Conservation (phyloP, 2,329 filamentous ascomycete genomes). For the Cadophora gregata region DNA sequence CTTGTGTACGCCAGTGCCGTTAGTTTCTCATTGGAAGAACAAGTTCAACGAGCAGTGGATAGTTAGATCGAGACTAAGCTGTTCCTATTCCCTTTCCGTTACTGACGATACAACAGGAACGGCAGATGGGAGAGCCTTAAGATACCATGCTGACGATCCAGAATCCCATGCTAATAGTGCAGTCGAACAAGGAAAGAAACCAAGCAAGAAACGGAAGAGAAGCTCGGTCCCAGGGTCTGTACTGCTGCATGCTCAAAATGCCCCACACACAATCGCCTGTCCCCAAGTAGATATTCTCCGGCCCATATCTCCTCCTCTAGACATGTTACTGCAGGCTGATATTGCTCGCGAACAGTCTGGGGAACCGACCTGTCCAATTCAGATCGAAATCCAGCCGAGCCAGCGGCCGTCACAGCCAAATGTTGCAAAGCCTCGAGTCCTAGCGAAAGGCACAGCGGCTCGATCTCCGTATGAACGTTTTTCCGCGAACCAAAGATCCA, state of each 20-base stretch:
- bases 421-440: constrained; percentile 14
- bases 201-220: constrained; percentile 32
- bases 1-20: constrained; percentile 2
- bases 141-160: constrained; percentile 35
- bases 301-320: constrained; percentile 27
- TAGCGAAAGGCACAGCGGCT: constrained; percentile 8
- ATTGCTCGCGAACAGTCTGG: constrained; percentile 31
- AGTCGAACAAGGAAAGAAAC: constrained; percentile 22
- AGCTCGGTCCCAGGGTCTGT: constrained; percentile 15
- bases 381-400: not conserved
- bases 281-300: constrained; percentile 15
- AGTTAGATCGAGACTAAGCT: not conserved
- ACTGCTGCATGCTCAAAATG: constrained; percentile 13
- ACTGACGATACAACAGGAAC: constrained; percentile 28
- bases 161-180: constrained; percentile 26
- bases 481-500: constrained; percentile 7
- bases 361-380: constrained; percentile 6
- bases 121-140: constrained; percentile 35
- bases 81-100: not conserved
- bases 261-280: constrained; percentile 27
- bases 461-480: constrained; percentile 10
- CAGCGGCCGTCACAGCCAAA: constrained; percentile 21
- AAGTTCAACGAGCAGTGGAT: not conserved
- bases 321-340: constrained; percentile 33
- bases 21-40: not conserved